Evolutionary conservation across 2,329 filamentous ascomycete species (phyloP), one percentile per base, ranked within the genome.

Genomic region (Fusarium begoniae): DNA sequence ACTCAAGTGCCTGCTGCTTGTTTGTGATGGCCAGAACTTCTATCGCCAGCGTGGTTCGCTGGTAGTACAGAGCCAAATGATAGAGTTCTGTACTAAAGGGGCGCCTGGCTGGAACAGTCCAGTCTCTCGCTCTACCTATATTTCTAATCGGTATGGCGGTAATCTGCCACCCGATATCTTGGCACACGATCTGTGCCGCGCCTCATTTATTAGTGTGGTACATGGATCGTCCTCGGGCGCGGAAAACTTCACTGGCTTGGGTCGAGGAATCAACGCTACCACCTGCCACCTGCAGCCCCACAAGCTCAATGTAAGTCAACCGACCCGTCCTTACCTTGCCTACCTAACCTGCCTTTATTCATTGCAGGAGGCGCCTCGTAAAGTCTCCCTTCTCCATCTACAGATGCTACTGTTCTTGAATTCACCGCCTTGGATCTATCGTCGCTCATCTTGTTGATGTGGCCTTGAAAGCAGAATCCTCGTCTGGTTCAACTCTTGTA

Each of bases 371-470:
- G 45, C 66, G 66, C 58, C 62, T 59, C 51, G 44, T 56, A 58
- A 63, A 74, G 63, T 66, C 60, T 74, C 48, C 59, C 61, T 69
- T 53, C 64, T 74, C 37, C 71, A 74, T 68, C 71, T 26, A 41
- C 43, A 66, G 56, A 43, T 41, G 26, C 40, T 45, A 28, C 50
- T 47, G n/a, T 35, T 38, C 51, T 53, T n/a, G 32, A 47, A 30
- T n/a, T 15, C 40, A 69, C 41, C 30, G 13, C 30, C 50, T 22
- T 20, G 28, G 22, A 61, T 54, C 22, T 56, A 26, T 28, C 45
- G 26, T 54, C 40, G 22, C 45, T 30, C 40, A 55, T 64, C 40
- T 57, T 51, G 14, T 64, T 40, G 32, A 50, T 51, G 43, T 51
- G 38, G 32, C 20, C 37, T 69, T 41, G 43, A 41, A 37, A 22